Base-by-base conservation (phyloP, 2,329 filamentous ascomycete species). In the Microcyclosporella mali region DNA sequence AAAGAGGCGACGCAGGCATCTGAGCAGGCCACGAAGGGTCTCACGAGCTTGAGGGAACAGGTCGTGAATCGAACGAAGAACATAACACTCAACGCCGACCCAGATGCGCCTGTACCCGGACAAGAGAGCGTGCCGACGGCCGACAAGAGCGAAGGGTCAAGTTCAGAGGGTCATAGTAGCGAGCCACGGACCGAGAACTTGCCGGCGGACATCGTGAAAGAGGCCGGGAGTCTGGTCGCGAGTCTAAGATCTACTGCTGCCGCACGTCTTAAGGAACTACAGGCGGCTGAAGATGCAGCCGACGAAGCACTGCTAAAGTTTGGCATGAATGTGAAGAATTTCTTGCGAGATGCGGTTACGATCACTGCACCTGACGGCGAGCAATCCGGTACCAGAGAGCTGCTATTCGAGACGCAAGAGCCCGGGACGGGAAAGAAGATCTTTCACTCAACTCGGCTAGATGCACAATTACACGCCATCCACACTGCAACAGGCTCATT, bases 371-470 rank as follows among this genome's bases (percentile, higher is more conserved):
- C 87, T 0, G 65, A 61, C 1, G 70, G 67, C 14, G 65, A 70
- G 3, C 60, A 60, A 19, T 70, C 68, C 36, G 64, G 66, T 34
- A 64, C 78, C 53, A 48, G 51, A 3, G 64, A 83, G 37, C 79
- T 95, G 25, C 73, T 95, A 3, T 98, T 97, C 58, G 92, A 97
- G 70, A 94, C 87, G 61, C 94, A 90, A 64, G 90, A 95, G 65
- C 81, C 85, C 4, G 78, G 81, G 4, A 75, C 78, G 37, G 90
- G 89, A 18, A 95, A 92, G 72, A 78, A 92, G 42, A 88, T 97
- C 12, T 94, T 97, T 51, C 92, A 98, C 64, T 86, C 88, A 1
- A 95, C 88, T 39, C 78, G 92, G 48, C 90, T 95, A 61, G 92
- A 98, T 60, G 92, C 92, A 1, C 92, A 97, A 66, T 72, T 98